Base-by-base conservation (phyloP, 495 filamentous ascomycete species). In the Rusavskia elegans region DNA sequence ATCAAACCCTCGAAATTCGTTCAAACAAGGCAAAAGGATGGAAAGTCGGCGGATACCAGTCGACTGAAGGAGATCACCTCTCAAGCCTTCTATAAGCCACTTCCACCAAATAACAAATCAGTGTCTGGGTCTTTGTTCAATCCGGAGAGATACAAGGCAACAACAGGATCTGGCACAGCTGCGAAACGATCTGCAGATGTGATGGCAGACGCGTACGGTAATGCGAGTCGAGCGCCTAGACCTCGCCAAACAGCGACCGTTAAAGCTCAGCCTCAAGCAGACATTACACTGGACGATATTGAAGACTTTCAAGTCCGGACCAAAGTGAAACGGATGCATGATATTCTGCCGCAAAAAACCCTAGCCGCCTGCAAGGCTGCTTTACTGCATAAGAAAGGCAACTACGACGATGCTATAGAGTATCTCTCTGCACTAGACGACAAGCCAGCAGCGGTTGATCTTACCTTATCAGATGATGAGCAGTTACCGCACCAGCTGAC, bases 1-100 rank as follows among this genome's bases (percentile, higher is more conserved):
- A 88, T 93, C 56, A 79, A 79, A 49, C 85, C 86, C 9, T 76
- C 83, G 0, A 80, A 70, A 39, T 86, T 88, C 55, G 64, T 64
- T 25, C 66, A 66, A 40, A 55, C 60, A 4, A 20, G 30, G 3
- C 57, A 63, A 32, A 71, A 66, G 49, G 54, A 67, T n/a, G 59
- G 61, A 45, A 68, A 69, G 3, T 63, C 70, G 19, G 58, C 68
- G 3, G 54, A 53, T 32, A 55, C 67, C 42, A 64, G 69, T 53
- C 63, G 64, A 0, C 76, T 79, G 50, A 71, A 68, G 51, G 67
- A 76, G 49, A 71, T 79, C 11, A 75, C 71, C 1, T 56, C 68
- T 1, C 65, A 62, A 16, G 65, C 73, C 5, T 53, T 71, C 25
- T 78, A 74, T 49, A 72, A 73, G 16, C 73, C 75, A 21, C 20